Percentiles rank a stretch among this genome's conserved stretches.
Evolutionary conservation across 176 grass and related monocot species (phyloP).

Genomic region (Elymus sibiricus): DNA sequence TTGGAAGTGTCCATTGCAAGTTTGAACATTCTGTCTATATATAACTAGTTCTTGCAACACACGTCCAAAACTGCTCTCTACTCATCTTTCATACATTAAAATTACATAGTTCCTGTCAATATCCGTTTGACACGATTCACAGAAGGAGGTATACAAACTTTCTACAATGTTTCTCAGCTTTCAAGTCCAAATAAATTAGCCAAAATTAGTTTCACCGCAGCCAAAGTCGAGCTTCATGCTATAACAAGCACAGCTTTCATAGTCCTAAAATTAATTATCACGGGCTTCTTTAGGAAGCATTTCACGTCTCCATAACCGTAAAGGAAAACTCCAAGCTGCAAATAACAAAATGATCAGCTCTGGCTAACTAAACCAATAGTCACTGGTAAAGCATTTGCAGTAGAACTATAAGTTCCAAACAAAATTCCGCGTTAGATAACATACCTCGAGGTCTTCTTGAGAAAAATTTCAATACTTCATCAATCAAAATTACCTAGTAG

Average conservation of each 20-base stretch:
- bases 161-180: constrained; percentile 15
- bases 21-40: background rate
- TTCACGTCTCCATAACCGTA: constrained; percentile 44
- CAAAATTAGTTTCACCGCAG: background rate
- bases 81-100: background rate
- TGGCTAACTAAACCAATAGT: background rate
- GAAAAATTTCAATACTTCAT: constrained; percentile 69
- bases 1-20: constrained; percentile 9
- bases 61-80: constrained; percentile 6
- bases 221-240: background rate
- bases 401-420: background rate
- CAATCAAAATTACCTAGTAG: constrained; percentile 61
- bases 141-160: background rate
- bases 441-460: constrained; percentile 65
- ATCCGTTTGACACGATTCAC: background rate
- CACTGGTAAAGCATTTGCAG: background rate
- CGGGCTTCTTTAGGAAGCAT: constrained; percentile 53
- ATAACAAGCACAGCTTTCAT: background rate
- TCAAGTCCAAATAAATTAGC: constrained; percentile 16
- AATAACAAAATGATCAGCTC: constrained; percentile 9
- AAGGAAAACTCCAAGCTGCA: constrained; percentile 21
- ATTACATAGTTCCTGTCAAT: background rate
- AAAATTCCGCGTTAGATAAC: background rate
- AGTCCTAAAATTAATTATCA: constrained; percentile 35
- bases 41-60: constrained; percentile 20